Evolutionary conservation across 2,329 filamentous ascomycete species (phyloP).

Genomic region (Colletotrichum cereale): DNA sequence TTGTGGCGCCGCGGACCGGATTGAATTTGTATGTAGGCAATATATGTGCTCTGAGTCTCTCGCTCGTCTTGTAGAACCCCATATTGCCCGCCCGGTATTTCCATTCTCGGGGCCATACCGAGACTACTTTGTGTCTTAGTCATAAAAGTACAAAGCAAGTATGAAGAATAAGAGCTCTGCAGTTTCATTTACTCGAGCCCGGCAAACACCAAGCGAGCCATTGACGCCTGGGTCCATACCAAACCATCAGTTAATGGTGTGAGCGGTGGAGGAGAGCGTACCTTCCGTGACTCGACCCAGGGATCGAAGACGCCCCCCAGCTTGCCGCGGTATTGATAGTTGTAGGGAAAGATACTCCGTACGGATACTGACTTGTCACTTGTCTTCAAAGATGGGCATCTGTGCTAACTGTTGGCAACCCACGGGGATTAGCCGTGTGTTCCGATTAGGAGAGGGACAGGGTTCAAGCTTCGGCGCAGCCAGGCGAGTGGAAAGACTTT

Average conservation of each 20-base stretch:
- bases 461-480: background rate
- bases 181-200: background rate
- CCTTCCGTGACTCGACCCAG: background rate
- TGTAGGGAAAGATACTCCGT: background rate
- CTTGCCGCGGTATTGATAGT: background rate
- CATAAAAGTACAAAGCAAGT: background rate
- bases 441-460: conserved; percentile 14
- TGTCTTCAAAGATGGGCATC: background rate
- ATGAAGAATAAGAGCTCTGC: background rate
- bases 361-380: background rate
- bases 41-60: no score
- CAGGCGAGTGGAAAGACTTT: conserved; percentile 14
- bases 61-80: background rate
- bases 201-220: background rate
- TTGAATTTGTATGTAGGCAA: background rate
- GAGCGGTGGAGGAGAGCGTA: no score
- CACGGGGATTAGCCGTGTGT: conserved; percentile 10
- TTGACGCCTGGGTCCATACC: background rate
- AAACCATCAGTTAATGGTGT: background rate
- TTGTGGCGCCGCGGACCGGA: conserved; percentile 13
- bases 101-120: background rate
- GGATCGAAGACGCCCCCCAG: background rate
- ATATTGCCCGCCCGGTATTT: background rate
- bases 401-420: background rate
- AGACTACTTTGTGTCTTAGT: background rate